Percentiles rank a stretch among this genome's conserved stretches.
Evolutionary conservation across 257 asterid genomes (phyloP).

Genomic region (Solanum pennellii): DNA sequence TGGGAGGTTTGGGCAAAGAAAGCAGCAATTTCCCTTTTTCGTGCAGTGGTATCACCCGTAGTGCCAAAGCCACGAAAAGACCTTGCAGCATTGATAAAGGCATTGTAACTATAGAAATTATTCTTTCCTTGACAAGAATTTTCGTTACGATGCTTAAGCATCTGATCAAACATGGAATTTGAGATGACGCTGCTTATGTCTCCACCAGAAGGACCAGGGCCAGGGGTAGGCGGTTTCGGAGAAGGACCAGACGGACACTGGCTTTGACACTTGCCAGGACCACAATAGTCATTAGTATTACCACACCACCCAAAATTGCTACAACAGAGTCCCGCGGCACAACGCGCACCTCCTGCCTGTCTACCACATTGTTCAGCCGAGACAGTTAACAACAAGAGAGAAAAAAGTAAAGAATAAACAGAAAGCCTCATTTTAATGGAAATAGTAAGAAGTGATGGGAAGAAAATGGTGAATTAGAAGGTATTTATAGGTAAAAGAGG

Average conservation of each 20-base stretch:
- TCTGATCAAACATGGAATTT: slow-evolving; percentile 2
- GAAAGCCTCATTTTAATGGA: background rate
- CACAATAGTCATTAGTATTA: background rate
- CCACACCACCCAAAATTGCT: background rate
- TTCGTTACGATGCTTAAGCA: slow-evolving; percentile 13
- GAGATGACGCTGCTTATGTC: background rate
- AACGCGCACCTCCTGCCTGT: background rate
- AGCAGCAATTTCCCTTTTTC: slow-evolving; percentile 22
- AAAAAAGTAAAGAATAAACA: background rate
- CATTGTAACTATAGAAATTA: slow-evolving; percentile 20
- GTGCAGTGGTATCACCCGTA: slow-evolving; percentile 9
- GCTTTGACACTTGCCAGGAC: background rate
- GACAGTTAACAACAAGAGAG: background rate
- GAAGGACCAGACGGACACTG: background rate
- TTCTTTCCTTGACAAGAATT: slow-evolving; percentile 5
- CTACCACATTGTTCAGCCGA: background rate
- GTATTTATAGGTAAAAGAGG: background rate
- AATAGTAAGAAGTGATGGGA: background rate
- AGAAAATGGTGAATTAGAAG: background rate
- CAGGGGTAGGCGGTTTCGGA: background rate
- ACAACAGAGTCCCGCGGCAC: background rate
- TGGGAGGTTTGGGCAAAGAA: slow-evolving; percentile 26
- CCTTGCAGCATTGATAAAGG: slow-evolving; percentile 11
- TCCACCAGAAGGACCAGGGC: background rate
- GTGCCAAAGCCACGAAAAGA: slow-evolving; percentile 15